Conservation (phyloP, 208 protist genomes). For the Trypanosomatidae sp. region DNA sequence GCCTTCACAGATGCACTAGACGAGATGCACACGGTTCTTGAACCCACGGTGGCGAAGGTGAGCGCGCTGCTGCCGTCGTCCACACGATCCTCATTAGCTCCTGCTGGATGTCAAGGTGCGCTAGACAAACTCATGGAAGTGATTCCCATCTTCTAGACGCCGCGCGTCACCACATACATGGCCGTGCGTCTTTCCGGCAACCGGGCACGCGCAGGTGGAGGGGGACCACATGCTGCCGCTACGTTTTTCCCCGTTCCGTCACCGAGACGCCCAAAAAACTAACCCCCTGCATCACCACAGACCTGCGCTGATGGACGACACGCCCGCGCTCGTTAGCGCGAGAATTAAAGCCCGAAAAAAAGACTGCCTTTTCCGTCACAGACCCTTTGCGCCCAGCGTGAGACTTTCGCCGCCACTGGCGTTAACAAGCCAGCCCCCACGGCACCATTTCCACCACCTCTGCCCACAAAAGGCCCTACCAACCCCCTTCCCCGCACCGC, state of each 20-base stretch:
- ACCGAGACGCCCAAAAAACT: neutral
- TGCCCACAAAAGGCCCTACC: neutral
- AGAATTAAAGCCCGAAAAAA: neutral
- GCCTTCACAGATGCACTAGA: constrained; percentile 21
- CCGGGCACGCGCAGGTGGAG: neutral
- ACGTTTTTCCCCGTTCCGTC: neutral
- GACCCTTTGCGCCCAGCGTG: neutral
- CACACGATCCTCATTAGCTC: constrained; percentile 14
- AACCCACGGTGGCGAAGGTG: constrained; percentile 18
- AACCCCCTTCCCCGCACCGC: neutral
- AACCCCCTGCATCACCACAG: neutral
- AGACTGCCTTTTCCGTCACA: neutral
- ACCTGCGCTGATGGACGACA: neutral
- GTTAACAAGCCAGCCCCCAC: neutral
- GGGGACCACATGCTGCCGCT: neutral
- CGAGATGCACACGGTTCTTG: constrained; percentile 13
- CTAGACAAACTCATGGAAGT: constrained; percentile 26
- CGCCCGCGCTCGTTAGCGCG: neutral
- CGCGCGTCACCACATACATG: neutral
- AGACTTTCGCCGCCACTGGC: neutral
- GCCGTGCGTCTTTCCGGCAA: neutral
- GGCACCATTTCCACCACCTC: neutral
- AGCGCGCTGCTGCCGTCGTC: constrained; percentile 18
- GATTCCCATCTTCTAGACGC: constrained; percentile 17
- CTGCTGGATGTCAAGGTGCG: constrained; percentile 24